Conservation (phyloP, 73 alveolate genomes). For the Durusdinium trenchii region DNA sequence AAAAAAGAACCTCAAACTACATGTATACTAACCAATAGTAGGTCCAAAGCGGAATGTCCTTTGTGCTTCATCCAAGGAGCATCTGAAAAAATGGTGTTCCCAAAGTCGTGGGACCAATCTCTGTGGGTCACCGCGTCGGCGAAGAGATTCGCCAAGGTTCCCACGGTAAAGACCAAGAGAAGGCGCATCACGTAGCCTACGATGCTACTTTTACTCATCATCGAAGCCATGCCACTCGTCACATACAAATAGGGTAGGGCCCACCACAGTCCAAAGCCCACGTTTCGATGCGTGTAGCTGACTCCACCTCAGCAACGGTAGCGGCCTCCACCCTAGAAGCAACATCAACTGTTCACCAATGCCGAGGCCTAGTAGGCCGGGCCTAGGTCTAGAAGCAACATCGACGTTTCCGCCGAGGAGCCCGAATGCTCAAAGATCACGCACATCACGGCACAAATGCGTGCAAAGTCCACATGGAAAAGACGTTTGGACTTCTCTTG, state of each 20-base stretch:
- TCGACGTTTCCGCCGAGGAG: not conserved
- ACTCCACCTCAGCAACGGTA: conserved; percentile 39
- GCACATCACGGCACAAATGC: conserved; percentile 89
- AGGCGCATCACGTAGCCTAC: conserved; percentile 70
- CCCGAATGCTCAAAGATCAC: conserved; percentile 93
- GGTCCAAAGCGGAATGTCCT: too few relatives aligned
- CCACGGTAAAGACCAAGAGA: conserved; percentile 37
- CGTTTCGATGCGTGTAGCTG: conserved; percentile 91
- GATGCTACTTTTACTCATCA: conserved; percentile 31
- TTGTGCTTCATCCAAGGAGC: conserved; percentile 30
- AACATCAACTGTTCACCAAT: not conserved
- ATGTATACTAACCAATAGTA: too few relatives aligned
- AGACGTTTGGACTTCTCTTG: conserved; percentile 6
- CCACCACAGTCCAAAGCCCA: conserved; percentile 95
- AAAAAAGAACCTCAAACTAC: too few relatives aligned
- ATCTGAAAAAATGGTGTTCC: conserved; percentile 88
- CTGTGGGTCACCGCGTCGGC: conserved; percentile 52
- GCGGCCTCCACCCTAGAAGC: not conserved
- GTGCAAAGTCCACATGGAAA: conserved; percentile 71
- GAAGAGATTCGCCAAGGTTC: conserved; percentile 68
- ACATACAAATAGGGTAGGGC: conserved; percentile 76
- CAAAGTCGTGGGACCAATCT: conserved; percentile 86
- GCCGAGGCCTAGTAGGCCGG: too few relatives aligned
- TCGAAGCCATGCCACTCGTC: conserved; percentile 89
- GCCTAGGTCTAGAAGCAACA: too few relatives aligned